Evolutionary conservation across 2,329 filamentous ascomycete genomes (phyloP), one percentile per base, ranked within the genome.

Genomic region (Ramularia collo-cygni): DNA sequence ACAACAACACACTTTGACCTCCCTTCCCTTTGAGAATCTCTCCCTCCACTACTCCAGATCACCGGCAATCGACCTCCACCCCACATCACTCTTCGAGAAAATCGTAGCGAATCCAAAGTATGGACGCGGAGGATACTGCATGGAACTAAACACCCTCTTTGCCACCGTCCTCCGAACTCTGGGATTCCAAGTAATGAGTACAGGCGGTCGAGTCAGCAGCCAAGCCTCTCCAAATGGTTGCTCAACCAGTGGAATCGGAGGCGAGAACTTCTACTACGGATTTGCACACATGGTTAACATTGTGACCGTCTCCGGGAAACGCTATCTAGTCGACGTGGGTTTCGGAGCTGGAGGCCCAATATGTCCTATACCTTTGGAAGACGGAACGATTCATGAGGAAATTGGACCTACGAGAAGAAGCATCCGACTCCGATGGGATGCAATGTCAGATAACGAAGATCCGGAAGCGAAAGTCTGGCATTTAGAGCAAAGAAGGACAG

Each of bases 261-360:
- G 8, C n/a, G 16, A 8, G 18, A 50, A 40, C 13, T 24, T 18
- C 8, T 52, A 35, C 32, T 44, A 42, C 10, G 51, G 47, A n/a
- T 64, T 61, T 53, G 52, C 52, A 14, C 67, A 70, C 44, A 64
- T 66, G 57, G 48, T 67, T 28, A 68, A 67, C 39, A 54, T 70
- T 14, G 58, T 70, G n/a, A 64, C 53, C 1, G 47, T 84, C 24
- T 55, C 66, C 15, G 61, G 66, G 4, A 64, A 64, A 28, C 63
- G 67, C 38, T 79, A 73, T 58, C 62, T 74, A 53, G 61, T 78
- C 8, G 81, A 85, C 54, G 76, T 81, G 12, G 76, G 72, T 2
- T 84, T 84, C 52, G 81, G 81, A 32, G 74, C 74, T 12, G 75
- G 79, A 48, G 74, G 76, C 8, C 67, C 77, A 2, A 79, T 74